Base-by-base conservation (phyloP, 352 stramenopile genomes). In the Phytopythium cucurbitacearum region DNA sequence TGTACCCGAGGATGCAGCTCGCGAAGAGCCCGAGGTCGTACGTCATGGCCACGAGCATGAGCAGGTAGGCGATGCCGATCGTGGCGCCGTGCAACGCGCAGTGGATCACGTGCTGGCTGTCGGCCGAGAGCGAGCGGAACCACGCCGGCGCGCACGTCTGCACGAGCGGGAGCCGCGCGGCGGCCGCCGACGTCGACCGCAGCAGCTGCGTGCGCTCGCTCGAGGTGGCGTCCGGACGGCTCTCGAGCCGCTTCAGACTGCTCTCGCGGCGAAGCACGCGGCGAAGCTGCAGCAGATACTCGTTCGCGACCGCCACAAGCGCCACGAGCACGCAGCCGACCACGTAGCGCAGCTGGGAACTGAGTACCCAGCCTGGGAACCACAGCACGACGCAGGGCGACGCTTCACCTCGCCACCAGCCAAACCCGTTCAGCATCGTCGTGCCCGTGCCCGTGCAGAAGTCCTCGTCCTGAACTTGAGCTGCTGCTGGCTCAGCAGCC, bases 31-130 rank as follows among this genome's bases (percentile, higher is more conserved):
- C 64, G 50, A 74, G 71, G 54, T 90, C 80, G 65, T 90, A 90
- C 28, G 80, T 90, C 80, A 90, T 90, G 16, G 80, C 82, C 15
- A 86, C 80, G 16, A 90, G 73, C 80, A 90, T 90, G 33, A 90
- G 73, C 77, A 90, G 73, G 52, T 90, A 90, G 10, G 80, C 80
- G 15, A 90, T 65, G 10, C 84, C 58, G 41, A 88, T 85, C 7
- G 75, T 84, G 8, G 76, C 52, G 11, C 80, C 80, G 49, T 90
- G 80, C 7, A 88, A 52, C 5, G 76, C 39, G 53, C 65, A 73
- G 58, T 86, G 72, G 34, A 81, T 58, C 16, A 62, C 56, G 49
- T 86, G 75, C 59, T 83, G 72, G 33, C 54, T 67, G 56, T 86
- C 74, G 3, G 64, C 52, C 35, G 74, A 69, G 28, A 87, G 51